Percentiles rank a stretch among this genome's conserved stretches.
Evolutionary conservation across 306 rosid species (phyloP).

Genomic region (Dryas octopetala): DNA sequence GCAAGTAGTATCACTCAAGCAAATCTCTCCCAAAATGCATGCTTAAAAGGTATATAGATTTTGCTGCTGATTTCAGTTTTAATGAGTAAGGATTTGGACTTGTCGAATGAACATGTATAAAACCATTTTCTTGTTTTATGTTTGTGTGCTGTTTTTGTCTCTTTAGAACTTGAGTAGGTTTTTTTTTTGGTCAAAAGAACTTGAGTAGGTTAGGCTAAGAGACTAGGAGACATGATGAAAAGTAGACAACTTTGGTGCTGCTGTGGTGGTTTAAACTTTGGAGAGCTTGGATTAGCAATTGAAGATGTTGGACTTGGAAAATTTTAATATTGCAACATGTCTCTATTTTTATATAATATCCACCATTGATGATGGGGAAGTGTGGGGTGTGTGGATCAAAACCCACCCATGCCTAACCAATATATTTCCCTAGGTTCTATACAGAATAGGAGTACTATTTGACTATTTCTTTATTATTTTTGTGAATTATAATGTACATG

Average conservation of each 20-base stretch:
- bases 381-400: not conserved
- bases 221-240: not conserved
- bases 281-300: not conserved
- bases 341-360: not conserved
- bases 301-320: not conserved
- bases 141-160: not conserved
- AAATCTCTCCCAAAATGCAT: too few relatives aligned
- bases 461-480: not conserved
- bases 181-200: not conserved
- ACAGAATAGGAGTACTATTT: not conserved
- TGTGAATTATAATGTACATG: not conserved
- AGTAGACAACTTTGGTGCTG: conserved; percentile 5
- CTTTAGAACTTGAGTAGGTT: not conserved
- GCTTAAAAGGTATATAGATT: not conserved
- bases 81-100: not conserved
- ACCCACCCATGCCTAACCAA: not conserved
- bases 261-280: not conserved
- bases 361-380: conserved; percentile 3
- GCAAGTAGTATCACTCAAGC: not conserved
- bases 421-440: not conserved
- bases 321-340: not conserved
- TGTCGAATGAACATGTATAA: not conserved
- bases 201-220: not conserved
- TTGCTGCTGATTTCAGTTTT: not conserved
- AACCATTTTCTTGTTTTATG: not conserved